Base-by-base conservation (phyloP, 2,329 filamentous ascomycete genomes). In the Thielaviopsis euricoi region DNA sequence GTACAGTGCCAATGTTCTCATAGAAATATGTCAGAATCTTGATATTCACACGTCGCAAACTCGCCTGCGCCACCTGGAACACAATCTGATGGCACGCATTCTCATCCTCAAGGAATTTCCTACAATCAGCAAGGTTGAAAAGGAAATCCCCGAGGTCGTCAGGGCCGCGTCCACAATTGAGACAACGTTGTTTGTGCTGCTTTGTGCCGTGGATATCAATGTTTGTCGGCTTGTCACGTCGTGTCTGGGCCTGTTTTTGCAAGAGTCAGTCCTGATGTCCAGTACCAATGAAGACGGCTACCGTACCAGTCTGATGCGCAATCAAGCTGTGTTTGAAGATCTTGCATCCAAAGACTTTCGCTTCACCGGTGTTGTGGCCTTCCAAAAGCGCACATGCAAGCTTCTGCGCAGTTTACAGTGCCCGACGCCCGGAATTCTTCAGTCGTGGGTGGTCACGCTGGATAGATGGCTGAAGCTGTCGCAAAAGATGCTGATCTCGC, bases 341-440 rank as follows among this genome's bases (percentile, higher is more conserved):
- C 79, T 86, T 55, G 76, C 80, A 1, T 83, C 81, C 1, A 78
- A 76, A 49, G 76, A 75, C 1, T 86, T 85, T 64, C 74, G 80
- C 26, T 83, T 86, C 63, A 86, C 83, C 7, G 83, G 83, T 1
- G 69, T 85, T 7, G 83, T 86, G 12, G 83, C 82, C 1, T 86
- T 86, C 64, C 83, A 86, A 63, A 85, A 85, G 64, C 75, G 82
- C 48, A 74, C 82, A 33, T 76, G 82, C 51, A 74, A 74, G 13
- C 72, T 85, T 33, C 66, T 86, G 22, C 73, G 80, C 23, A 76
- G 76, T 53, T 78, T 85, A 71, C 75, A 79, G 53, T 77, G 76
- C 62, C 83, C 83, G 21, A 83, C 80, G 12, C 71, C 73, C n/a
- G 82, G 81, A n/a, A 84, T 86, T 56, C 69, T 86, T 26, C 76